phyloP scores from a whole-genome alignment of 768 basidiomycete species.

The Leucogyrophana mollusca region DNA sequence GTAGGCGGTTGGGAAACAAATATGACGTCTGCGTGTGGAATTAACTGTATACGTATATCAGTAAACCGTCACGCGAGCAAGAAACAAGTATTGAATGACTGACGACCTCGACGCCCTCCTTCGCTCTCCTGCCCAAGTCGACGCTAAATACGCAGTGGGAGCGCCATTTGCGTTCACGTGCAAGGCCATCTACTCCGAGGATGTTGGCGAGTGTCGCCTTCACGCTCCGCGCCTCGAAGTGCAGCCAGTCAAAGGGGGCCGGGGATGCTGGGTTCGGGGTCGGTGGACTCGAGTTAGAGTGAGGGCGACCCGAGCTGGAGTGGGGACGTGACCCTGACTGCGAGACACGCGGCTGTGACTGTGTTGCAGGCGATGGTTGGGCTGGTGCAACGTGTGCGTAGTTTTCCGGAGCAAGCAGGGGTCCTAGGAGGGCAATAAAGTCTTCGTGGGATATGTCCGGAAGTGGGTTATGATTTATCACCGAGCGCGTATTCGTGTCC shows the following conservation, averaged over 20 bases:
- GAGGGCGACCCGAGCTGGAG: slow-evolving; percentile 24
- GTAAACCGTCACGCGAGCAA: background rate
- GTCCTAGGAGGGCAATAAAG: slow-evolving; percentile 76
- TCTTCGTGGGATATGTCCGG: slow-evolving; percentile 88
- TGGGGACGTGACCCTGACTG: slow-evolving; percentile 31
- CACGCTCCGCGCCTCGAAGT: slow-evolving; percentile 79
- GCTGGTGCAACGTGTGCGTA: slow-evolving; percentile 40
- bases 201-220: slow-evolving; percentile 81
- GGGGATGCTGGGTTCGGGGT: slow-evolving; percentile 53
- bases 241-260: slow-evolving; percentile 84
- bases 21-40: slow-evolving; percentile 81
- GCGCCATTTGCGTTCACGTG: slow-evolving; percentile 82
- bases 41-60: slow-evolving; percentile 46
- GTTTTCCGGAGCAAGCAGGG: slow-evolving; percentile 81
- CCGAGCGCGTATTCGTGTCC: slow-evolving; percentile 59
- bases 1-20: slow-evolving; percentile 46
- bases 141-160: slow-evolving; percentile 79
- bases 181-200: slow-evolving; percentile 76
- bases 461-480: slow-evolving; percentile 85
- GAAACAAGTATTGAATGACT: slow-evolving; percentile 25
- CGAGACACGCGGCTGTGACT: slow-evolving; percentile 36
- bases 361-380: slow-evolving; percentile 19
- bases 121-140: slow-evolving; percentile 70
- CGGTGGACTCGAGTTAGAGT: slow-evolving; percentile 13
- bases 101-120: slow-evolving; percentile 80